These are phyloP conservation scores for Nigrograna mackinnonii DNA, from an alignment of 2,329 filamentous ascomycete genomes.

Conservation along the genomic window DNA sequence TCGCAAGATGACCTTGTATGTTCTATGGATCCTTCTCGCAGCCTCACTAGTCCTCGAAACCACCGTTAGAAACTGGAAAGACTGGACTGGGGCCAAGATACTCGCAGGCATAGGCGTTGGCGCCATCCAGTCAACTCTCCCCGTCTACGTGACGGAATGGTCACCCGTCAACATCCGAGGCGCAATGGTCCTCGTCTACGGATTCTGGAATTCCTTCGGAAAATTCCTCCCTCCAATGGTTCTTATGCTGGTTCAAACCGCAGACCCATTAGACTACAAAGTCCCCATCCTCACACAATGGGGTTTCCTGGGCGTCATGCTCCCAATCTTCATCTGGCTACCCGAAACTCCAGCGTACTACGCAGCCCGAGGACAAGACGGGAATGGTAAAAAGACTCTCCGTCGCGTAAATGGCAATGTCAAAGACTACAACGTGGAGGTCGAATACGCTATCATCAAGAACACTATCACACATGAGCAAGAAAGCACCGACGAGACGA, in stretches of 20 bases:
- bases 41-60: slow-evolving; percentile 30
- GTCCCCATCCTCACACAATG: slow-evolving; percentile 32
- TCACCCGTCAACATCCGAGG: slow-evolving; percentile 47
- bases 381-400: not conserved
- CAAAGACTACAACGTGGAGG: not conserved
- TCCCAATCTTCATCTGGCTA: slow-evolving; percentile 42
- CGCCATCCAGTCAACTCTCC: slow-evolving; percentile 47
- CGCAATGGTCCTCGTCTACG: slow-evolving; percentile 36
- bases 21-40: not conserved
- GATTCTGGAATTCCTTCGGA: slow-evolving; percentile 47
- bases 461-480: not conserved
- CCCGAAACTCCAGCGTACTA: slow-evolving; percentile 40
- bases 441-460: not conserved
- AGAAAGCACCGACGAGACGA: not conserved
- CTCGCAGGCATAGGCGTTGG: slow-evolving; percentile 46
- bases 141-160: slow-evolving; percentile 47
- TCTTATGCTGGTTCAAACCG: slow-evolving; percentile 33
- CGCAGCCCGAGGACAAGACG: not conserved
- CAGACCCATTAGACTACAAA: slow-evolving; percentile 1
- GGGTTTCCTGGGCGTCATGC: slow-evolving; percentile 48
- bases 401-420: not conserved
- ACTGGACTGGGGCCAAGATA: slow-evolving; percentile 41
- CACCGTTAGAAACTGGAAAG: slow-evolving; percentile 41
- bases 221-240: slow-evolving; percentile 48
- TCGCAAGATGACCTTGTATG: slow-evolving; percentile 12